A percentile compares a stretch with the other conserved stretches of the same genome.
Evolutionary conservation across 257 asterid genomes (phyloP).

Genomic region (Capsicum baccatum): DNA sequence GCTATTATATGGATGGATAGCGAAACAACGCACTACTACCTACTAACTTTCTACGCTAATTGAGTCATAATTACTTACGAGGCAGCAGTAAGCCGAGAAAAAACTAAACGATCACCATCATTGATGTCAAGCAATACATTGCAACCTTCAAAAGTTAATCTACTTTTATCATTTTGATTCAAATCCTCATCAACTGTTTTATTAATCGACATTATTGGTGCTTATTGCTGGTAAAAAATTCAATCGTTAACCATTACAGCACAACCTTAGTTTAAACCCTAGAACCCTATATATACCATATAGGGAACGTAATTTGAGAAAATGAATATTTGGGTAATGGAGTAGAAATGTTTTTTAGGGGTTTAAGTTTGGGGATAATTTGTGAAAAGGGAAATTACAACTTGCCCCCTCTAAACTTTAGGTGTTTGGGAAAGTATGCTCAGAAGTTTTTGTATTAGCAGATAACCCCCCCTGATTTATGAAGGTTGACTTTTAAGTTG

Average conservation of each 20-base stretch:
- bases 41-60: no score
- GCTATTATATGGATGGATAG: no score
- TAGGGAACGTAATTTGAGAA: background rate
- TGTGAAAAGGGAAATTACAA: background rate
- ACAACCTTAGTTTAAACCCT: conserved; percentile 25
- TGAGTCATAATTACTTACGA: conserved; percentile 55
- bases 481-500: background rate
- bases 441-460: background rate
- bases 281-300: background rate
- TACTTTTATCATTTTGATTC: conserved; percentile 37
- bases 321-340: background rate
- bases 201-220: conserved; percentile 45
- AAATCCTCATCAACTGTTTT: conserved; percentile 33
- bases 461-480: background rate
- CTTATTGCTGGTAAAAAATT: background rate
- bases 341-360: background rate
- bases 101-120: conserved; percentile 89
- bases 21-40: no score
- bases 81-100: conserved; percentile 86
- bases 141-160: conserved; percentile 95
- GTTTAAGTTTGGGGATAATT: background rate
- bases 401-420: background rate
- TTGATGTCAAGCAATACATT: conserved; percentile 94
- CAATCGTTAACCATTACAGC: background rate
- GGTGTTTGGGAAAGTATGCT: background rate